Evolutionary conservation across 768 basidiomycete species (phyloP).

Genomic region (Ramaria rubella): DNA sequence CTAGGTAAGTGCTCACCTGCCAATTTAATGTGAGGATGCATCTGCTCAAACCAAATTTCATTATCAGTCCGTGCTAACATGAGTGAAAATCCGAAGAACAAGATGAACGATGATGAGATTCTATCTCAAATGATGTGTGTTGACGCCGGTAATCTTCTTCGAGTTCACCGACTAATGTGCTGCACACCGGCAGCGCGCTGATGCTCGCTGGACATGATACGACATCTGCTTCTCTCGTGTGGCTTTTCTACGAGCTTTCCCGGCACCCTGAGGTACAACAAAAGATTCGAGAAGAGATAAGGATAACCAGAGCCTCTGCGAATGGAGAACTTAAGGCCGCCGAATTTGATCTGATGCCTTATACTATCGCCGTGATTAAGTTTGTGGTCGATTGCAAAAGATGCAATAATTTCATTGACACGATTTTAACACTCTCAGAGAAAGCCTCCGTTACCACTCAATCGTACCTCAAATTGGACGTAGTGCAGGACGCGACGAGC

Average conservation of each 20-base stretch:
- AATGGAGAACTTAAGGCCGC: slow-evolving; percentile 27
- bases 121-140: slow-evolving; percentile 6
- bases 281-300: slow-evolving; percentile 32
- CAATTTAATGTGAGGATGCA: neutral
- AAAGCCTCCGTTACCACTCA: slow-evolving; percentile 38
- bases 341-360: slow-evolving; percentile 38
- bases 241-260: slow-evolving; percentile 36
- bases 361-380: slow-evolving; percentile 29
- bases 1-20: neutral
- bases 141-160: too few species aligned
- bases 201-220: slow-evolving; percentile 49
- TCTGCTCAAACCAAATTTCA: too few species aligned
- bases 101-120: neutral
- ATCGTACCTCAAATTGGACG: neutral
- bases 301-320: slow-evolving; percentile 13
- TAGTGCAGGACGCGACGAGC: slow-evolving; percentile 38
- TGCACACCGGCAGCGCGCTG: slow-evolving; percentile 32
- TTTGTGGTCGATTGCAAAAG: too few species aligned
- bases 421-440: too few species aligned
- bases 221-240: slow-evolving; percentile 38
- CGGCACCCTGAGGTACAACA: slow-evolving; percentile 32
- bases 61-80: slow-evolving; percentile 8
- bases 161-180: too few species aligned
- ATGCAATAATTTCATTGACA: too few species aligned
- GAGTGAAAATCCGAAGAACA: neutral